Base-by-base conservation (phyloP, 345 rosid genomes). In the Sisymbrium altissimum region DNA sequence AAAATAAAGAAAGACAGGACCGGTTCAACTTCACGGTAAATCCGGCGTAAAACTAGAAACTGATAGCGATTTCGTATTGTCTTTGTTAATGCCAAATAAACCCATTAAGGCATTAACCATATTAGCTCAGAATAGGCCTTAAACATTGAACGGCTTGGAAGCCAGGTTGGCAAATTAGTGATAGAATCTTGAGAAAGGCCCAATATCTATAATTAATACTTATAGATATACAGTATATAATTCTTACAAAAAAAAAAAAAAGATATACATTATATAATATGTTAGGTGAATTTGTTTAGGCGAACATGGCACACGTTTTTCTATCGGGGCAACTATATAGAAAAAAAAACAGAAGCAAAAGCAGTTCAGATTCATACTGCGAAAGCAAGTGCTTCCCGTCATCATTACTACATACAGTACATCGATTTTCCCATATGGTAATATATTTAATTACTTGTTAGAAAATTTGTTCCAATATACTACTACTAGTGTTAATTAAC, bases 251-350 rank as follows among this genome's bases (percentile, higher is more conserved):
- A n/a, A n/a, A n/a, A n/a, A n/a, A n/a, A n/a, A n/a, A n/a, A n/a
- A n/a, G n/a, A n/a, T n/a, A n/a, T n/a, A n/a, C n/a, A n/a, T n/a
- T n/a, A 23, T 23, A 23, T 23, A 23, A 23, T 30, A 10, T 14
- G 57, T 1, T 48, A 29, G 30, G 73, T 57, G n/a, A 14, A 44
- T 33, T 33, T 10, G 49, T 71, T 60, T 59, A 70, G 59, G 39
- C 49, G 36, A 39, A 48, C 13, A 46, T 14, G 29, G 5, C 35
- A 63, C 76, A 72, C 69, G 69, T 72, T 72, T 72, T 62, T 72
- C 54, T 29, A 62, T 6, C 52, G 39, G 35, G 54, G 29, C 76
- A 62, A 72, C 4, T 9, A 52, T 1, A 72, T 1, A 41, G 13
- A 54, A 64, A 41, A 41, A 6, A 12, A 3, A 12, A 30, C 19